A percentile compares a stretch with the other conserved stretches of the same genome.
Conservation (phyloP, 129 eudicot species). For the sunflower (Helianthus annuus) region DNA sequence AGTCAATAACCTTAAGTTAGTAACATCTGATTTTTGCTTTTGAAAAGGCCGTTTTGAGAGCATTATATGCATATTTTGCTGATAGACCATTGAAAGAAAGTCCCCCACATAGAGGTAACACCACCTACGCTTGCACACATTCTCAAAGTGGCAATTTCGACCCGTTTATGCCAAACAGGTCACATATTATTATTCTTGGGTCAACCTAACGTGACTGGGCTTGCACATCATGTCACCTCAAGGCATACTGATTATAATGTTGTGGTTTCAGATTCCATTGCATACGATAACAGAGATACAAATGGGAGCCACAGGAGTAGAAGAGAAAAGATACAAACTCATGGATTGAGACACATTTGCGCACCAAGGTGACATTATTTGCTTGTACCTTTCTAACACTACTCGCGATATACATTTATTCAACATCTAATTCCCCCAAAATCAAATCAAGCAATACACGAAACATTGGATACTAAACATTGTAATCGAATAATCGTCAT, state of each 20-base stretch:
- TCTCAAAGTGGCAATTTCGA: not conserved
- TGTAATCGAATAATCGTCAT: not conserved
- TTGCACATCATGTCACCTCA: not conserved
- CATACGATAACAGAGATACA: conserved; percentile 96
- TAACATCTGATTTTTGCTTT: not conserved
- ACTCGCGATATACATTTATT: conserved; percentile 39
- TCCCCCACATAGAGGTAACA: conserved; percentile 99
- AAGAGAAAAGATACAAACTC: conserved; percentile 97
- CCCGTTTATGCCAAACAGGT: not conserved
- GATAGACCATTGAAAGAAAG: conserved; percentile 93
- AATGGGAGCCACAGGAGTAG: conserved; percentile 97
- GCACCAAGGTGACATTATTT: too few relatives aligned
- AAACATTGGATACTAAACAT: conserved; percentile 17
- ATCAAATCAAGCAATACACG: conserved; percentile 21
- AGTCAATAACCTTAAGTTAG: not conserved
- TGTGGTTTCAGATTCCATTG: conserved; percentile 77
- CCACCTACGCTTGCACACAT: not conserved
- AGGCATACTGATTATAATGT: not conserved
- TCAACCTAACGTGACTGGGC: too few relatives aligned
- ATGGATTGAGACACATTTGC: too few relatives aligned
- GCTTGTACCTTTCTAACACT: too few relatives aligned
- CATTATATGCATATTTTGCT: too few relatives aligned
- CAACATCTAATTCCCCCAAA: not conserved
- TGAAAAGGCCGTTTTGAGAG: conserved; percentile 87
- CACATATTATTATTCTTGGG: not conserved